These are phyloP conservation scores for Saturnispora galanensis DNA, from an alignment of 805 yeast genomes.

Conservation along the genomic window DNA sequence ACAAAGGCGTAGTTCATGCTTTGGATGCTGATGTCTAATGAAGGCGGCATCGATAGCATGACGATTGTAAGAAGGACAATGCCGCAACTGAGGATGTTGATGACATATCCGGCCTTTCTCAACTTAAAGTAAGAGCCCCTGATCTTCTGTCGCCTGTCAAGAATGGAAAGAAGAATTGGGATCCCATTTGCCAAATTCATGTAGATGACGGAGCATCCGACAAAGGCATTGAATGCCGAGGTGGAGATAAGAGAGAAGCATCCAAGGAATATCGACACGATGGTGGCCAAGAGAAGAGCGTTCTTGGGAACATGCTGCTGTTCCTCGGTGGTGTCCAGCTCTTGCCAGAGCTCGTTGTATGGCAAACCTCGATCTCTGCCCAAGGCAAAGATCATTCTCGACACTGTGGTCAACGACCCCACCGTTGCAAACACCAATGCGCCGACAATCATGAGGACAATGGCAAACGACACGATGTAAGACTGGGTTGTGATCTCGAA, in stretches of 20 bases:
- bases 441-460: constrained; percentile 57
- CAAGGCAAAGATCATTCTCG: constrained; percentile 72
- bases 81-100: constrained; percentile 46
- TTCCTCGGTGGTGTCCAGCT: constrained; percentile 45
- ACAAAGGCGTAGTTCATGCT: constrained; percentile 61
- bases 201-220: constrained; percentile 73
- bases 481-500: constrained; percentile 65
- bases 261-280: constrained; percentile 49
- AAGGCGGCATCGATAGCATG: constrained; percentile 64
- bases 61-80: constrained; percentile 54
- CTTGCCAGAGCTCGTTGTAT: constrained; percentile 50
- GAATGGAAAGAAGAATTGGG: constrained; percentile 55
- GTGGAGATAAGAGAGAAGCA: constrained; percentile 57
- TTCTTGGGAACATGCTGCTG: constrained; percentile 58
- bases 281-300: constrained; percentile 57
- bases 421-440: constrained; percentile 68
- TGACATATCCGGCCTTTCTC: constrained; percentile 51
- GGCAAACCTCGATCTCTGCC: constrained; percentile 81
- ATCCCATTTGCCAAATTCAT: constrained; percentile 68
- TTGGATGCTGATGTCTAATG: constrained; percentile 38
- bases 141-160: constrained; percentile 50
- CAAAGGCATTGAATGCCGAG: constrained; percentile 73
- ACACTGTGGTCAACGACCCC: constrained; percentile 72
- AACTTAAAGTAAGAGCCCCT: constrained; percentile 62
- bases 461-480: constrained; percentile 54